A percentile compares a stretch with the other conserved stretches of the same genome.
phyloP scores from a whole-genome alignment of 768 basidiomycete species.

The Fistulinella prunicolor region DNA sequence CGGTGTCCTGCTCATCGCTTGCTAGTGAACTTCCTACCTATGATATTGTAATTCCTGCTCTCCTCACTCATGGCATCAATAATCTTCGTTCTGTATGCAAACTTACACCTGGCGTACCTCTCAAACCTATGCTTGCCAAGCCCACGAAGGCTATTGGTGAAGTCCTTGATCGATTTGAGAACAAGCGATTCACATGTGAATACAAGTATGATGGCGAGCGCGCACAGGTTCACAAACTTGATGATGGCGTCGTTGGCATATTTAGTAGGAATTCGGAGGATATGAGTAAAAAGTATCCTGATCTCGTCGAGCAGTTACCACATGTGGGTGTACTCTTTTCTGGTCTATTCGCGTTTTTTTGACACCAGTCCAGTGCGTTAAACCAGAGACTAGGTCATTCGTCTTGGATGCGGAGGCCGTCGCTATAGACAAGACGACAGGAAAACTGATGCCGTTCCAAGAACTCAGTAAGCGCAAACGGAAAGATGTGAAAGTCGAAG shows the following conservation, averaged over 20 bases:
- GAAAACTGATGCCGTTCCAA: conserved; percentile 95
- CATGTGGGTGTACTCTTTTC: conserved; percentile 45
- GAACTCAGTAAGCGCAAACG: conserved; percentile 92
- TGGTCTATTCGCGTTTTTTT: neutral
- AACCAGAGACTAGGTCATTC: conserved; percentile 79
- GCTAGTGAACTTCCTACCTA: conserved; percentile 88
- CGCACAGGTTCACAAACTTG: conserved; percentile 88
- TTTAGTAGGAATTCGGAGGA: conserved; percentile 98
- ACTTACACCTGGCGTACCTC: conserved; percentile 90
- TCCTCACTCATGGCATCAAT: conserved; percentile 75
- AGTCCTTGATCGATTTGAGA: conserved; percentile 95
- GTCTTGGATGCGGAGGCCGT: conserved; percentile 97
- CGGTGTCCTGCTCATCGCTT: conserved; percentile 2
- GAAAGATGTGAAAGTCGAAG: conserved; percentile 97
- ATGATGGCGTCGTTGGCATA: conserved; percentile 80
- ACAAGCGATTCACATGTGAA: conserved; percentile 94
- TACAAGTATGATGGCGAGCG: conserved; percentile 99
- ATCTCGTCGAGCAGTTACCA: conserved; percentile 92
- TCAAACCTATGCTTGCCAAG: conserved; percentile 99
- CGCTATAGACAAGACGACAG: conserved; percentile 82
- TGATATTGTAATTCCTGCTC: conserved; percentile 86
- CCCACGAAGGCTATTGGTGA: conserved; percentile 98
- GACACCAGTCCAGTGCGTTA: conserved; percentile 65
- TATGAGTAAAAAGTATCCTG: conserved; percentile 99
- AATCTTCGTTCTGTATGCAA: conserved; percentile 74